Evolutionary conservation across 192 early-diverging fungal genomes (phyloP).

Genomic region (Umbelopsis sp.): DNA sequence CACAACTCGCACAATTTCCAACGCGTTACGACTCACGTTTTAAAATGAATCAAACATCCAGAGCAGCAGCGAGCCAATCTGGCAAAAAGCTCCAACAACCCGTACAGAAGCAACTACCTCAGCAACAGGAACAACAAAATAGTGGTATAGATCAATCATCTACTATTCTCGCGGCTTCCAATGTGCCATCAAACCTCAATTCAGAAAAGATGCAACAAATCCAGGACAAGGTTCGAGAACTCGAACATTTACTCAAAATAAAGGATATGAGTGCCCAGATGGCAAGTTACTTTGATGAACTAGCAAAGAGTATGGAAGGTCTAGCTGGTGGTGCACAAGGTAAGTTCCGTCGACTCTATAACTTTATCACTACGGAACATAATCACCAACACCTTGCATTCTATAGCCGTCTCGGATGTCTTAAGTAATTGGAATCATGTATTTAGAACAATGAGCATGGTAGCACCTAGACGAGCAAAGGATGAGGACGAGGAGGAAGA

Average conservation of each 20-base stretch:
- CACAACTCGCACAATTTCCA: neutral
- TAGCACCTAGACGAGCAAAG: neutral
- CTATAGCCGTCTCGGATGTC: conserved; percentile 11
- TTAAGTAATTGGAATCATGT: conserved; percentile 25
- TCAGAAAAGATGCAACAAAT: conserved; percentile 13
- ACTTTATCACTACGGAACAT: neutral
- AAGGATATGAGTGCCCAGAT: conserved; percentile 13
- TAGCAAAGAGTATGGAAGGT: conserved; percentile 12
- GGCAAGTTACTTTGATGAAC: conserved; percentile 18
- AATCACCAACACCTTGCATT: neutral
- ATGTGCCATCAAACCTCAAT: neutral
- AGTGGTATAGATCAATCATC: neutral
- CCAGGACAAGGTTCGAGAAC: conserved; percentile 15
- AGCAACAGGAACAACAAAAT: too few relatives aligned
- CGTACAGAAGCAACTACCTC: neutral
- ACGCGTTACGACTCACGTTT: neutral
- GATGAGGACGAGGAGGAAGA: neutral
- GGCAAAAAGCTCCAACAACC: neutral
- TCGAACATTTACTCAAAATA: conserved; percentile 19
- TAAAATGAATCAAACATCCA: neutral
- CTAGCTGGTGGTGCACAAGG: conserved; percentile 21
- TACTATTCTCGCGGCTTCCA: neutral
- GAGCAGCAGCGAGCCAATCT: neutral
- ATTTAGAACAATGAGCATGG: conserved; percentile 19
- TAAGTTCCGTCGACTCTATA: neutral